Conservation (phyloP, 768 basidiomycete species). For the Clavulina sp. region DNA sequence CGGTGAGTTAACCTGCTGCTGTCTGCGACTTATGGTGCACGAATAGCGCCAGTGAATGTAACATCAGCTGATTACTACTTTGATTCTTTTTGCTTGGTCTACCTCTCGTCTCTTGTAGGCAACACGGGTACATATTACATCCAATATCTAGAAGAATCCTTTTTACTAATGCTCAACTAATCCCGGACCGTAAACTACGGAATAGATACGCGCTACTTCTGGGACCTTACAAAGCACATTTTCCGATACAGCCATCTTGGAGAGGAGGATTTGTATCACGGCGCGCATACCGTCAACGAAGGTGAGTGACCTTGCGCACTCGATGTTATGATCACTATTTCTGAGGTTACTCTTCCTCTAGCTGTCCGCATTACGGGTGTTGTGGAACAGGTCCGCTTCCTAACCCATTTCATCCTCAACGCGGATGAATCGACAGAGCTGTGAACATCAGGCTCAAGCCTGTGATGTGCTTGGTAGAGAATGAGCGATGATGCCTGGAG, state of each 20-base stretch:
- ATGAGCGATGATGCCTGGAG: too few relatives aligned
- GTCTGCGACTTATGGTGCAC: too few relatives aligned
- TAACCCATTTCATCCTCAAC: conserved; percentile 28
- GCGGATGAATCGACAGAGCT: conserved; percentile 26
- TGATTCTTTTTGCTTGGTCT: not conserved
- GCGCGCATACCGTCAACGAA: conserved; percentile 60
- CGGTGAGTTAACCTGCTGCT: too few relatives aligned
- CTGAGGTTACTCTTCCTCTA: not conserved
- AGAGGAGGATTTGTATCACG: conserved; percentile 15
- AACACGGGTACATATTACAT: conserved; percentile 6
- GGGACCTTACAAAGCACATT: conserved; percentile 38
- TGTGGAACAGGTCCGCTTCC: conserved; percentile 28
- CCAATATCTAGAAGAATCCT: not conserved
- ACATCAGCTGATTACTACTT: too few relatives aligned
- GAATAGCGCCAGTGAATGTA: too few relatives aligned
- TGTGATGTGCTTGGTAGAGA: too few relatives aligned
- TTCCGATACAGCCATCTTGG: conserved; percentile 38
- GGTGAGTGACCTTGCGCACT: conserved; percentile 24
- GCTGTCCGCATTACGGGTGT: conserved; percentile 12
- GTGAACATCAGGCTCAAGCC: too few relatives aligned
- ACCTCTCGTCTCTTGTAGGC: conserved; percentile 15
- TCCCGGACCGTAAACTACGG: not conserved
- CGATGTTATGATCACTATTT: not conserved
- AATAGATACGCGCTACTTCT: conserved; percentile 43
- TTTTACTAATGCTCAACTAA: not conserved